A percentile compares a stretch with the other conserved stretches of the same genome.
Evolutionary conservation across 257 asterid genomes (phyloP).

Genomic region (Mitragyna speciosa): DNA sequence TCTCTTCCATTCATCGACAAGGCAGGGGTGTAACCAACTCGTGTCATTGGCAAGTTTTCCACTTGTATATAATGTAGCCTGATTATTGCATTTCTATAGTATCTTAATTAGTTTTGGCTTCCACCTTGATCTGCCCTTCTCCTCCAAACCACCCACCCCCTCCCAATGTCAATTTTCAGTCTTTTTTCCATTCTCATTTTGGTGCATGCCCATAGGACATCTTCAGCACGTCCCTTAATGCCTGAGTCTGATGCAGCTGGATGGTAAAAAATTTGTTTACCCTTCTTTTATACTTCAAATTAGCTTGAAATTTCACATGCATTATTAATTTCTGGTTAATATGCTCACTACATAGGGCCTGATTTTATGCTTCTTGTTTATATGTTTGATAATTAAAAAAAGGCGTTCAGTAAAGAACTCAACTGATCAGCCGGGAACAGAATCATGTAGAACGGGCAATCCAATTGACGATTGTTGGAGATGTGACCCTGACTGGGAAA

Average conservation of each 20-base stretch:
- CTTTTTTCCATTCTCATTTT: constrained; percentile 6
- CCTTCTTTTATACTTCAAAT: neutral
- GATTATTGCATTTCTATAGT: constrained; percentile 4
- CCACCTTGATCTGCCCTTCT: neutral
- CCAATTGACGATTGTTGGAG: constrained; percentile 77
- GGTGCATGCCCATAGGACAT: neutral
- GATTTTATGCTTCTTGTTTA: neutral
- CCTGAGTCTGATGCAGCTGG: constrained; percentile 9
- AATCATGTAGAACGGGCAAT: constrained; percentile 53
- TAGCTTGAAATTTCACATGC: neutral
- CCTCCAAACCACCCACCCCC: neutral
- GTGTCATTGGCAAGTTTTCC: neutral
- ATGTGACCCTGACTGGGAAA: constrained; percentile 67
- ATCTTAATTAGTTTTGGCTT: neutral
- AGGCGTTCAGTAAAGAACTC: constrained; percentile 25
- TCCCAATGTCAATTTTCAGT: constrained; percentile 4
- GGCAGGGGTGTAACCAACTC: neutral
- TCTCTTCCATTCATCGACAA: constrained; percentile 7
- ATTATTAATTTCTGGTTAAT: neutral
- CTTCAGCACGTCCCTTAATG: constrained; percentile 1
- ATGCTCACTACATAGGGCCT: neutral
- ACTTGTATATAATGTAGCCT: constrained; percentile 3
- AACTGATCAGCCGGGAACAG: constrained; percentile 9
- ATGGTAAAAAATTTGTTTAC: constrained; percentile 15
- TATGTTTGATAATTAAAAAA: neutral